Evolutionary conservation across 2,329 filamentous ascomycete species (phyloP).

Genomic region (Furcasterigmium sp.): DNA sequence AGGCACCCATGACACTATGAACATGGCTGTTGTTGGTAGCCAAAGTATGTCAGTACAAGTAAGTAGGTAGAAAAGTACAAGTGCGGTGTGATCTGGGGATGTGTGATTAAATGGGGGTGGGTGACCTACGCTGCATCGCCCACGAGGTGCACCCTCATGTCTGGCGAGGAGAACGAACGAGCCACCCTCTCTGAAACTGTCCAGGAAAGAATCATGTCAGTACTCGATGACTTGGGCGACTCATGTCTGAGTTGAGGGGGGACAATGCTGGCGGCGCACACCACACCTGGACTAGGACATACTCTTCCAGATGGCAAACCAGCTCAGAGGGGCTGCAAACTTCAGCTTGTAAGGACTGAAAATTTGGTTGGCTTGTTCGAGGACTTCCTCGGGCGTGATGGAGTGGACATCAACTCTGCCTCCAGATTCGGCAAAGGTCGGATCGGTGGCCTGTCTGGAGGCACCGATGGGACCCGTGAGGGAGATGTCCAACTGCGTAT

Average conservation of each 20-base stretch:
- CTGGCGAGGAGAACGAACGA: conserved; percentile 20
- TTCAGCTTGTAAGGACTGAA: conserved; percentile 24
- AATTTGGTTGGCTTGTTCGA: conserved; percentile 26
- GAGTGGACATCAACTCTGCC: conserved; percentile 22
- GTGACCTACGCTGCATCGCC: conserved; percentile 24
- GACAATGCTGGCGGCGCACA: too few relatives aligned
- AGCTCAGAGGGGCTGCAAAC: conserved; percentile 23
- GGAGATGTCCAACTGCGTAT: conserved; percentile 21
- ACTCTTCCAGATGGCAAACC: conserved; percentile 29
- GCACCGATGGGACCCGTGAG: conserved; percentile 15
- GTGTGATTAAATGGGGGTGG: not conserved
- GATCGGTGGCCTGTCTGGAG: conserved; percentile 16
- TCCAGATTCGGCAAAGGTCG: conserved; percentile 18
- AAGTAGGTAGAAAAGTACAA: too few relatives aligned
- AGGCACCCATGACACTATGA: conserved; percentile 27
- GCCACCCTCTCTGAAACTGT: conserved; percentile 26
- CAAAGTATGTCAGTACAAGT: too few relatives aligned
- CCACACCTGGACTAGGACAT: conserved; percentile 3
- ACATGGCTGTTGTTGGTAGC: conserved; percentile 17
- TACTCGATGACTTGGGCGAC: too few relatives aligned
- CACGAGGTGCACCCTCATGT: conserved; percentile 22
- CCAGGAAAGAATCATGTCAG: too few relatives aligned
- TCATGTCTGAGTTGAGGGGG: too few relatives aligned
- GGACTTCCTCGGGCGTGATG: conserved; percentile 27
- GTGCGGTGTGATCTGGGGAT: not conserved